phyloP scores from a whole-genome alignment of 2,329 filamentous ascomycete species.

The Cladophialophora exuberans region DNA sequence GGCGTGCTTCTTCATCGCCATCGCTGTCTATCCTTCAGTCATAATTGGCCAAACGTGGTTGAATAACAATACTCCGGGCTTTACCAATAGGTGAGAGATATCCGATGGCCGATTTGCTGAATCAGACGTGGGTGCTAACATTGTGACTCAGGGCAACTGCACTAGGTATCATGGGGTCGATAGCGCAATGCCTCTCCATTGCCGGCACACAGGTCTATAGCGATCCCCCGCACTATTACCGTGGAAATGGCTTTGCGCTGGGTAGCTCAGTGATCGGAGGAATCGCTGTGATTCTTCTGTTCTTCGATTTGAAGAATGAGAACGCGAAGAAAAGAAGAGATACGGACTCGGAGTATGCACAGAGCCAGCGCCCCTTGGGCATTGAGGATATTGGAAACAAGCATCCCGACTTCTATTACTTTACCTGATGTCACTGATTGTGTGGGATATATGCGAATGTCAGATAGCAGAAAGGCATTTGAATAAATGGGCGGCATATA shows the following conservation, averaged over 20 bases:
- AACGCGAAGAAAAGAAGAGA: neutral
- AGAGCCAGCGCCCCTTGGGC: neutral
- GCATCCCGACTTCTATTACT: constrained; percentile 9
- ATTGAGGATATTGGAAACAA: constrained; percentile 7
- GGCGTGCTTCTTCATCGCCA: constrained; percentile 3
- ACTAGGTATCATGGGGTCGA: neutral
- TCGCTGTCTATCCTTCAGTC: neutral
- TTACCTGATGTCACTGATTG: too few species aligned
- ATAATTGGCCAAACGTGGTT: constrained; percentile 1
- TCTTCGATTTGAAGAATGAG: neutral
- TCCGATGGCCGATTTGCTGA: neutral
- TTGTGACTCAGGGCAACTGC: neutral
- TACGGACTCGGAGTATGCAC: neutral
- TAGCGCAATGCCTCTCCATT: neutral
- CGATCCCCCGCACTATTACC: neutral
- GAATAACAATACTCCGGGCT: constrained; percentile 1
- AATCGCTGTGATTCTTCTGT: neutral
- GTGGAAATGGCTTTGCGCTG: neutral
- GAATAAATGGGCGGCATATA: too few species aligned
- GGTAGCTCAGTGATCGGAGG: neutral
- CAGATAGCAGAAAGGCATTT: too few species aligned
- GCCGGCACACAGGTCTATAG: neutral
- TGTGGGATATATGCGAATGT: too few species aligned
- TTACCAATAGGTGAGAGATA: constrained; percentile 9
- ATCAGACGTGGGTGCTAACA: neutral